A percentile compares a stretch with the other conserved stretches of the same genome.
These are phyloP conservation scores for Dipteronia sinensis DNA, from an alignment of 345 rosid genomes.

Conservation along the genomic window DNA sequence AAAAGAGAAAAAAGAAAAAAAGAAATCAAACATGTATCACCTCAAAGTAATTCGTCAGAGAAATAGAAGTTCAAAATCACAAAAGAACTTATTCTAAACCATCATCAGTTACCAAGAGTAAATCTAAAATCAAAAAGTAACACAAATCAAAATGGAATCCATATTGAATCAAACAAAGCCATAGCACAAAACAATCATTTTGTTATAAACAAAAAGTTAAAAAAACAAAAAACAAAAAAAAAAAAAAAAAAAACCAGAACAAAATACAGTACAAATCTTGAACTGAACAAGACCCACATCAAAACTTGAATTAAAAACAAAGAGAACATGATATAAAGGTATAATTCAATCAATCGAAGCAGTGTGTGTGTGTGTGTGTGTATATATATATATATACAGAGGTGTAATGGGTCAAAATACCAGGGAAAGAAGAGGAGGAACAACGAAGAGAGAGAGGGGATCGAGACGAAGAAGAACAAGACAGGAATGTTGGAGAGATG, in stretches of 20 bases:
- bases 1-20: neutral
- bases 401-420: constrained; percentile 4
- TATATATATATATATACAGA: neutral
- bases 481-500: neutral
- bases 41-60: neutral
- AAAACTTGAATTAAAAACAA: neutral
- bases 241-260: constrained; percentile 2
- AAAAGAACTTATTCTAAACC: neutral
- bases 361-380: neutral
- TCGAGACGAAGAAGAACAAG: neutral
- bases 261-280: neutral
- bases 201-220: neutral
- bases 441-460: constrained; percentile 11
- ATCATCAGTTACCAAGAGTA: neutral
- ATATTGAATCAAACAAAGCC: neutral
- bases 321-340: neutral
- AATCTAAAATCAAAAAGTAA: neutral
- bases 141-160: neutral
- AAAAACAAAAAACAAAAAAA: neutral
- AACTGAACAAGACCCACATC: neutral
- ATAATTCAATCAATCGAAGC: neutral
- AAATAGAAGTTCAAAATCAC: neutral
- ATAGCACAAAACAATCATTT: neutral
- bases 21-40: neutral
- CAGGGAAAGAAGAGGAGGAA: constrained; percentile 31